Evolutionary conservation across 108 stramenopile genomes (phyloP).

Genomic region (Mediolabrus comicus): DNA sequence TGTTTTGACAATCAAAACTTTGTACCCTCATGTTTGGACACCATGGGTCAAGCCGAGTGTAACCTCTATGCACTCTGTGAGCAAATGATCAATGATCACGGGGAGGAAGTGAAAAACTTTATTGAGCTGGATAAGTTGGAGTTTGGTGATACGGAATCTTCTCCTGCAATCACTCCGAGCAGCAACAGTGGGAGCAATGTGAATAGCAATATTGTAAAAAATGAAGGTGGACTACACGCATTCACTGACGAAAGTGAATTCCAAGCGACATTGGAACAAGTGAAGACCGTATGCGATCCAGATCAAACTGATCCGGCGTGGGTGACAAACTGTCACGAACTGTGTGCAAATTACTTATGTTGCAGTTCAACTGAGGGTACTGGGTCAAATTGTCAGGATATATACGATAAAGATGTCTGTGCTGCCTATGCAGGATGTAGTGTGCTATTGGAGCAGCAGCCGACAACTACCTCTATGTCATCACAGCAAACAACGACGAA

Average conservation of each 20-base stretch:
- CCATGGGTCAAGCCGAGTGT: background rate
- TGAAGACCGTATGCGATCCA: slow-evolving; percentile 6
- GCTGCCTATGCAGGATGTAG: slow-evolving; percentile 22
- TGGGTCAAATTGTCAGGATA: slow-evolving; percentile 18
- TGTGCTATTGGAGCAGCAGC: too few relatives aligned
- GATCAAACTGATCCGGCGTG: slow-evolving; percentile 11
- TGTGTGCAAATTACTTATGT: slow-evolving; percentile 30
- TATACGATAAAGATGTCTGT: slow-evolving; percentile 7
- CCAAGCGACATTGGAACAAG: background rate
- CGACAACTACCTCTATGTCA: too few relatives aligned
- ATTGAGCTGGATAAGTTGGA: background rate
- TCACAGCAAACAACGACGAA: slow-evolving; percentile 3
- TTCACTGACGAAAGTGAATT: background rate
- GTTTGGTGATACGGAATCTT: too few relatives aligned
- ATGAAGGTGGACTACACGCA: too few relatives aligned
- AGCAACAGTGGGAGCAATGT: too few relatives aligned
- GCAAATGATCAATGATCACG: background rate
- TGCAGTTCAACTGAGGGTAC: slow-evolving; percentile 23
- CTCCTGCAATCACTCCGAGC: too few relatives aligned
- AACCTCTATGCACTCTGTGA: background rate
- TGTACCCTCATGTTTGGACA: background rate
- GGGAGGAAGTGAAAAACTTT: background rate
- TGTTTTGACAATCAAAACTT: background rate
- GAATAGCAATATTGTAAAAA: too few relatives aligned
- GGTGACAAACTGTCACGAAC: slow-evolving; percentile 20